A percentile compares a stretch with the other conserved stretches of the same genome.
phyloP scores from a whole-genome alignment of 1,284 basidiomycete species.

The Athelia psychrophila region DNA sequence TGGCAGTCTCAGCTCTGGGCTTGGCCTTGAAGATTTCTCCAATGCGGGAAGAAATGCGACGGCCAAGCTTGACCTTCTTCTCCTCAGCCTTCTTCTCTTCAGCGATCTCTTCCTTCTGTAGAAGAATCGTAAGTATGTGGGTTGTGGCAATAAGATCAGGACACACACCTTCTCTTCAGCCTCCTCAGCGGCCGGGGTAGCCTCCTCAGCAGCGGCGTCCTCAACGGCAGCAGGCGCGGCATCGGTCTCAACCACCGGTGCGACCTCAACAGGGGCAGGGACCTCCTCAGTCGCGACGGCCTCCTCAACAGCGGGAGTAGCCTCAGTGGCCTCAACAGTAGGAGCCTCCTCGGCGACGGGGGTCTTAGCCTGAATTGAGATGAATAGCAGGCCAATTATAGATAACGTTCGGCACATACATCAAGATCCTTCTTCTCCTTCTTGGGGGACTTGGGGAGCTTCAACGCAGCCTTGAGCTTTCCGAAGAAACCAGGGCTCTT shows the following conservation, averaged over 20 bases:
- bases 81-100: conserved; percentile 47
- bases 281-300: conserved; percentile 27
- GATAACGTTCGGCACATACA: conserved; percentile 16
- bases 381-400: conserved; percentile 8
- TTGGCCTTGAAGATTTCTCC: conserved; percentile 79
- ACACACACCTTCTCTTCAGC: conserved; percentile 57
- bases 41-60: conserved; percentile 76
- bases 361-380: conserved; percentile 28
- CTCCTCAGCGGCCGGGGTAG: conserved; percentile 34
- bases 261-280: conserved; percentile 26
- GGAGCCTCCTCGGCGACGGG: conserved; percentile 39
- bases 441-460: conserved; percentile 61
- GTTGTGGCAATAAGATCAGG: not conserved
- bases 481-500: conserved; percentile 73
- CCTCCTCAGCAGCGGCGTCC: conserved; percentile 27
- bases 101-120: conserved; percentile 39
- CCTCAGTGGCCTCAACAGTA: conserved; percentile 29
- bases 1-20: conserved; percentile 62
- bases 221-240: conserved; percentile 29
- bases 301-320: conserved; percentile 21
- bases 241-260: conserved; percentile 38
- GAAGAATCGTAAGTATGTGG: conserved; percentile 1
- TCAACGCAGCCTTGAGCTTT: conserved; percentile 74
- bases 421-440: conserved; percentile 63
- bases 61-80: conserved; percentile 58